phyloP scores from a whole-genome alignment of 345 rosid species.

The Gossypium thurberi region DNA sequence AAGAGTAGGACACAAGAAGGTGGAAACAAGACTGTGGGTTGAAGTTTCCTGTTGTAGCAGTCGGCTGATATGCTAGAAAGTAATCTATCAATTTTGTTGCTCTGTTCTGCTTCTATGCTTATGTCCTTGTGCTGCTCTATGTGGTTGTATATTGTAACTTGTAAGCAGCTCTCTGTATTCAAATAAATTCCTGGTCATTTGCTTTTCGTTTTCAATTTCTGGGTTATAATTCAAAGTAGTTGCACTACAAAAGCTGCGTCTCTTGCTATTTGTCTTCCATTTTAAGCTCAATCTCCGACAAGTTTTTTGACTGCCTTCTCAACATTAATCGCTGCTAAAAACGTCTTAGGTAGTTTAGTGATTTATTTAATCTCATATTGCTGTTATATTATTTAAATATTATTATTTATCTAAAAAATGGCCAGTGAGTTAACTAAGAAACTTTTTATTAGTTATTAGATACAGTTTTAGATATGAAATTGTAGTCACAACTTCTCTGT shows the following conservation, averaged over 20 bases:
- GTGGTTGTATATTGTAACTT: background rate
- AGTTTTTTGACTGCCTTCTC: background rate
- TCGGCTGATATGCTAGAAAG: background rate
- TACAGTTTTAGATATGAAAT: no score
- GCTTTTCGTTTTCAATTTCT: background rate
- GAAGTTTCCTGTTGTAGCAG: background rate
- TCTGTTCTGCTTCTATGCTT: background rate
- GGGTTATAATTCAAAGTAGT: background rate
- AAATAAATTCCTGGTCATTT: background rate
- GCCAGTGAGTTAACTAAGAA: no score
- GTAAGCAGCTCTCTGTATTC: background rate
- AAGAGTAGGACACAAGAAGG: background rate
- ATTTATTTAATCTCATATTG: no score
- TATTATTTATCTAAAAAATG: no score
- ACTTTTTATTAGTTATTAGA: no score
- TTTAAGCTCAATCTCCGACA: background rate
- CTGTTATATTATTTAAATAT: no score
- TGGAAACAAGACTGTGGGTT: background rate
- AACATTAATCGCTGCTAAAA: background rate
- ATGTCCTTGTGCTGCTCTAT: background rate
- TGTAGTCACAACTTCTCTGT: no score
- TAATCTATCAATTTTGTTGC: background rate
- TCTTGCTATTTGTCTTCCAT: background rate
- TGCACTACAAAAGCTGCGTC: background rate
- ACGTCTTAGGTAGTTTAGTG: background rate